Conservation (phyloP, 495 filamentous ascomycete species). For the Podospora australis region DNA sequence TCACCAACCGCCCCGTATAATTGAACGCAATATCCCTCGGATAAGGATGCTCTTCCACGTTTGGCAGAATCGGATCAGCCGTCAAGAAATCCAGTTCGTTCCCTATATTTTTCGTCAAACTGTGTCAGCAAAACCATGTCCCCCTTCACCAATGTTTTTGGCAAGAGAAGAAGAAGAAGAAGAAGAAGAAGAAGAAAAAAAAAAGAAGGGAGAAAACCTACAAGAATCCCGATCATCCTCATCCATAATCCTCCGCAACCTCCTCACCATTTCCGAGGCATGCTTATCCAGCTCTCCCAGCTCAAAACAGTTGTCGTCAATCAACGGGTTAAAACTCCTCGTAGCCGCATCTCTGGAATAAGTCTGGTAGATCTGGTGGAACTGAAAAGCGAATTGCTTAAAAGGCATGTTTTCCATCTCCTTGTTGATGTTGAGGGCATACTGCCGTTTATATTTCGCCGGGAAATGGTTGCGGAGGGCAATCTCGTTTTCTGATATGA, state of each 20-base stretch:
- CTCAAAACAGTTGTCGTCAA: slow-evolving; percentile 28
- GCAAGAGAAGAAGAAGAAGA: too few relatives aligned
- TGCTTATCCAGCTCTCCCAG: slow-evolving; percentile 32
- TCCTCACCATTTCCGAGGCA: slow-evolving; percentile 35
- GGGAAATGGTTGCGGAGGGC: slow-evolving; percentile 23
- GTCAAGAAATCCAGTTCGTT: slow-evolving; percentile 42
- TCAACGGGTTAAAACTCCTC: slow-evolving; percentile 41
- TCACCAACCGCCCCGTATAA: slow-evolving; percentile 42
- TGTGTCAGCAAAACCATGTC: neutral
- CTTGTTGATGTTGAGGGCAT: slow-evolving; percentile 34
- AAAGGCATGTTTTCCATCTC: slow-evolving; percentile 48
- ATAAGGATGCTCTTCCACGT: slow-evolving; percentile 36
- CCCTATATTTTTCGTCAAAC: slow-evolving; percentile 25
- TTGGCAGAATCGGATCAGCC: slow-evolving; percentile 37
- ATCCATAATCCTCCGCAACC: slow-evolving; percentile 34
- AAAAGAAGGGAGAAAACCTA: slow-evolving; percentile 20
- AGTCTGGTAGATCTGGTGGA: slow-evolving; percentile 49
- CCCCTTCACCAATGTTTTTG: too few relatives aligned
- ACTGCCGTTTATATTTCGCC: slow-evolving; percentile 31
- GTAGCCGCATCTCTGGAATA: slow-evolving; percentile 35
- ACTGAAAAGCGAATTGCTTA: slow-evolving; percentile 45
- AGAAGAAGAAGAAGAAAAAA: too few relatives aligned
- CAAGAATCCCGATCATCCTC: slow-evolving; percentile 26
- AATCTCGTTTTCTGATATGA: slow-evolving; percentile 43
- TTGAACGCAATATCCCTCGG: slow-evolving; percentile 38